Percentiles rank a stretch among this genome's conserved stretches.
phyloP scores from a whole-genome alignment of 2,329 filamentous ascomycete genomes.

The Colletotrichum karsti region DNA sequence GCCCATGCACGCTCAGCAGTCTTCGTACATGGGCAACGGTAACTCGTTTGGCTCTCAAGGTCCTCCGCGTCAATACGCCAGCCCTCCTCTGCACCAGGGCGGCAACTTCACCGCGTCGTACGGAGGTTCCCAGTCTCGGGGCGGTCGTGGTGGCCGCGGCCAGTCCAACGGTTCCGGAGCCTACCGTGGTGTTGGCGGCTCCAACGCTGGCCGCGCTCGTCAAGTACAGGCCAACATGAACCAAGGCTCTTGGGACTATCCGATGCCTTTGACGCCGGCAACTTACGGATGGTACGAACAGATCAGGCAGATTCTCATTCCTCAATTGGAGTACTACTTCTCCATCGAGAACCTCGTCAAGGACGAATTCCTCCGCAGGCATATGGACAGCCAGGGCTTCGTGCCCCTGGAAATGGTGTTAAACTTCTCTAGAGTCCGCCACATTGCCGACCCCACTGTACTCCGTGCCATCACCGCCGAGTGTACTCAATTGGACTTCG shows the following conservation, averaged over 20 bases:
- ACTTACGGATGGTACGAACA: conserved; percentile 19
- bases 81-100: conserved; percentile 52
- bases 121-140: conserved; percentile 22
- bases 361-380: conserved; percentile 85
- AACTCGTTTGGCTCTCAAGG: conserved; percentile 37
- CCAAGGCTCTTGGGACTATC: conserved; percentile 46
- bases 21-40: conserved; percentile 43
- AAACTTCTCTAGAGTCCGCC: conserved; percentile 85
- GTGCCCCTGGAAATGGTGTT: conserved; percentile 83
- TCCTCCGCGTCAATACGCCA: conserved; percentile 45
- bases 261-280: conserved; percentile 35
- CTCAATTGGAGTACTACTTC: conserved; percentile 90
- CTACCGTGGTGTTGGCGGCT: conserved; percentile 17
- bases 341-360: conserved; percentile 96
- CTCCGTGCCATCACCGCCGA: conserved; percentile 64
- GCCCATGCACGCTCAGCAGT: conserved; percentile 44
- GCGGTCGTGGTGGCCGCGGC: conserved; percentile 25
- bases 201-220: conserved; percentile 40
- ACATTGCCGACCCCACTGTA: conserved; percentile 58
- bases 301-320: conserved; percentile 42
- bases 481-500: conserved; percentile 78
- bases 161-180: conserved; percentile 16
- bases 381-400: conserved; percentile 96
- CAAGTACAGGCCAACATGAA: conserved; percentile 44
- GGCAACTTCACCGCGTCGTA: conserved; percentile 18